phyloP scores from a whole-genome alignment of 2,329 filamentous ascomycete genomes.

The Polychaeton citri region DNA sequence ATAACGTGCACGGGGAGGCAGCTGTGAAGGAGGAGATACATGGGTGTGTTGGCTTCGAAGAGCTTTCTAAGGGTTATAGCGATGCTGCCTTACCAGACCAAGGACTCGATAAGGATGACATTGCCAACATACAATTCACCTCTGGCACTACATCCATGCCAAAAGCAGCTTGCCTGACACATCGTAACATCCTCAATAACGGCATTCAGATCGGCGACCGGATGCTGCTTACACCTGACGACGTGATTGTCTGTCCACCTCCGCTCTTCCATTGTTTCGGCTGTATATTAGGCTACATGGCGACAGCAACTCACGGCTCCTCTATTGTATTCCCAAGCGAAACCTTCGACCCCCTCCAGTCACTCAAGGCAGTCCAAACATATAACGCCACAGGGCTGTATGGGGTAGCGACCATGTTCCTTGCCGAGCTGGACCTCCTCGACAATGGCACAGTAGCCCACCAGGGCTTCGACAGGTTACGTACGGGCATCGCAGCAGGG shows the following conservation, averaged over 20 bases:
- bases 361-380: conserved; percentile 51
- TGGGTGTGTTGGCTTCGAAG: conserved; percentile 22
- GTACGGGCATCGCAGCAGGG: conserved; percentile 87
- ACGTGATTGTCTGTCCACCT: conserved; percentile 55
- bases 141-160: conserved; percentile 79
- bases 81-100: conserved; percentile 28
- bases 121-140: conserved; percentile 93
- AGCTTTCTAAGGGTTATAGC: conserved; percentile 22
- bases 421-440: conserved; percentile 71
- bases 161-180: conserved; percentile 81
- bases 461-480: conserved; percentile 50
- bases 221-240: conserved; percentile 63
- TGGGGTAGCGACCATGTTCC: conserved; percentile 90
- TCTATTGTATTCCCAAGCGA: conserved; percentile 76
- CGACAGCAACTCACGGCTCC: conserved; percentile 71
- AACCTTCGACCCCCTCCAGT: conserved; percentile 68
- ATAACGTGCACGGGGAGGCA: conserved; percentile 54
- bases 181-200: conserved; percentile 85
- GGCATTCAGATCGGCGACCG: conserved; percentile 69
- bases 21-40: conserved; percentile 24
- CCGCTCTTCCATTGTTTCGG: conserved; percentile 66
- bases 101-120: conserved; percentile 48
- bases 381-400: conserved; percentile 59
- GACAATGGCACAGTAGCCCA: conserved; percentile 19
- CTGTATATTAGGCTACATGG: conserved; percentile 87